Evolutionary conservation across 2,329 filamentous ascomycete species (phyloP).

Genomic region (Aspergillus transmontanensis): DNA sequence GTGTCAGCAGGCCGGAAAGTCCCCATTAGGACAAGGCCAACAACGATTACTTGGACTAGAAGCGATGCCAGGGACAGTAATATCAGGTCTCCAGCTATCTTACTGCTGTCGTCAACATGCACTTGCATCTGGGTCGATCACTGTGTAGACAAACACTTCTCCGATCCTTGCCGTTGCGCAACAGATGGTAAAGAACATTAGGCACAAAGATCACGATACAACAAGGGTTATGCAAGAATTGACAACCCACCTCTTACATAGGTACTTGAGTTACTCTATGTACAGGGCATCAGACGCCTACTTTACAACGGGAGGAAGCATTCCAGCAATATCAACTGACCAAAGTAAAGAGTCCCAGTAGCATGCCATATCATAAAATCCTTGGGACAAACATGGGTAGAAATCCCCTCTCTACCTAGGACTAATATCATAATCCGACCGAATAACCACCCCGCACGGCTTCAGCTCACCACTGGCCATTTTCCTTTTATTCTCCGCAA

Average conservation of each 20-base stretch:
- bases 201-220: no score
- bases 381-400: no score
- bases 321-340: not conserved
- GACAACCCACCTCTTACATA: not conserved
- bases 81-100: not conserved
- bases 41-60: not conserved
- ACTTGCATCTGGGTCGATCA: not conserved
- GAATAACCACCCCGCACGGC: slow-evolving; percentile 11
- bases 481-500: slow-evolving; percentile 1
- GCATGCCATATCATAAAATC: no score
- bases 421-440: slow-evolving; percentile 7
- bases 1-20: not conserved
- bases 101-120: not conserved
- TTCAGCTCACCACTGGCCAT: slow-evolving; percentile 10
- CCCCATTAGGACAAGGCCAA: not conserved
- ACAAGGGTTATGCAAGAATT: no score
- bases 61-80: not conserved
- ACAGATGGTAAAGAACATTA: not conserved
- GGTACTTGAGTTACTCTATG: not conserved
- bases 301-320: not conserved
- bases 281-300: not conserved
- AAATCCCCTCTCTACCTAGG: not conserved
- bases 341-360: no score
- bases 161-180: not conserved
- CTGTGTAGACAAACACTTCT: no score